phyloP scores from a whole-genome alignment of 768 basidiomycete genomes.

The Sarcodon sp. region DNA sequence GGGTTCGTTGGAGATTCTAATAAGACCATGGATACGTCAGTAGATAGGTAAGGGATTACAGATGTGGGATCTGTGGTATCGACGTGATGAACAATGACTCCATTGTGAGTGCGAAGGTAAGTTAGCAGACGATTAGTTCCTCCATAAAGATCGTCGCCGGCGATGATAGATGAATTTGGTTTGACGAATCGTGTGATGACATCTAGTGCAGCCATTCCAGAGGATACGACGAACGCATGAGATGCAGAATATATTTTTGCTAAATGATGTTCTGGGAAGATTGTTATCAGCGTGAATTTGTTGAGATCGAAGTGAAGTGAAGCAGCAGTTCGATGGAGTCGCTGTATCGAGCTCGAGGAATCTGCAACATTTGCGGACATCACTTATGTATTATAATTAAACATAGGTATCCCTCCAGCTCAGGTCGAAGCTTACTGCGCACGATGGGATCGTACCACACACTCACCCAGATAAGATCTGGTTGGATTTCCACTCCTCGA shows the following conservation, averaged over 20 bases:
- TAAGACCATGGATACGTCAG: conserved; percentile 84
- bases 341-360: too few species aligned
- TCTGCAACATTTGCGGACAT: too few species aligned
- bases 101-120: conserved; percentile 79
- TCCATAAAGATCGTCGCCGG: conserved; percentile 95
- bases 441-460: background rate
- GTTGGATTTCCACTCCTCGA: conserved; percentile 94
- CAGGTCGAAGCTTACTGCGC: too few species aligned
- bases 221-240: conserved; percentile 87
- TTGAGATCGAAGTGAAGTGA: background rate
- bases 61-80: conserved; percentile 73
- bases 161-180: conserved; percentile 91
- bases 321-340: background rate
- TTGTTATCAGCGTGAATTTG: too few species aligned
- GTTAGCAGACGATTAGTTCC: conserved; percentile 92
- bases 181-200: conserved; percentile 89
- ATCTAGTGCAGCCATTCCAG: conserved; percentile 97
- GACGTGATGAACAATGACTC: conserved; percentile 84
- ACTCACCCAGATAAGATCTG: conserved; percentile 80
- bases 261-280: conserved; percentile 75
- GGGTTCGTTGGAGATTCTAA: conserved; percentile 98
- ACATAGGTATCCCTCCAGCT: too few species aligned
- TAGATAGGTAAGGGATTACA: conserved; percentile 49
- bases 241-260: conserved; percentile 91
- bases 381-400: background rate